Base-by-base conservation (phyloP, 352 stramenopile species). In the Phytophthora melonis region DNA sequence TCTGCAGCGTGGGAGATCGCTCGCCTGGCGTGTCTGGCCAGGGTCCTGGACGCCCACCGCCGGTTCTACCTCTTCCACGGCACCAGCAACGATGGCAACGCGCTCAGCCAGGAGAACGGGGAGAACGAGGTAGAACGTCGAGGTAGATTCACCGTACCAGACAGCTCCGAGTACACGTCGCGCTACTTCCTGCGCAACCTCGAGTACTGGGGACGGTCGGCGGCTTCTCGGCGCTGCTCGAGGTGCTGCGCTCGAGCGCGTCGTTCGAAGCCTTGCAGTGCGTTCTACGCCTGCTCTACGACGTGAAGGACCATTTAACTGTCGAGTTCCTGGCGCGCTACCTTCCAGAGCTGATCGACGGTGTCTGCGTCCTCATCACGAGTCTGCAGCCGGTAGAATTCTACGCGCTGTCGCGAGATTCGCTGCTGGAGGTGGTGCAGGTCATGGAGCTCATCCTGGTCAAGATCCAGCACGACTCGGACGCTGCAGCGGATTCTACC, bases 221-320 rank as follows among this genome's bases (percentile, higher is more conserved):
- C 10, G 88, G 86, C 0, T 95, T 95, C 47, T 79, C 78, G 16
- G 27, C 84, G 6, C 67, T 93, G 32, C 55, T 93, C 6, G 69
- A 76, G 7, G 78, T 86, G 41, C 43, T 93, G 2, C 70, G 63
- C 39, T 70, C 70, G 5, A 21, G 34, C 25, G 16, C 64, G 14
- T 89, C 75, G 14, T 89, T 93, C 57, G 85, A 93, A n/a, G 74
- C 70, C 0, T 59, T 93, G 27, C 85, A 86, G 27, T 84, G 76
- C 58, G 63, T 93, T 11, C 80, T 91, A 27, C 81, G 86, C 0
- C 70, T 70, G n/a, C 13, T 95, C 1, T 93, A 89, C 65, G 72
- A 77, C n/a, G 68, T 90, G 45, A 90, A 88, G 66, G 83, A 93
- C 23, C 77, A 92, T 23, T 52, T 93, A 1, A 58, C 64, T 1